Base-by-base conservation (phyloP, 2,329 filamentous ascomycete genomes). In the Didymella arachidicola region DNA sequence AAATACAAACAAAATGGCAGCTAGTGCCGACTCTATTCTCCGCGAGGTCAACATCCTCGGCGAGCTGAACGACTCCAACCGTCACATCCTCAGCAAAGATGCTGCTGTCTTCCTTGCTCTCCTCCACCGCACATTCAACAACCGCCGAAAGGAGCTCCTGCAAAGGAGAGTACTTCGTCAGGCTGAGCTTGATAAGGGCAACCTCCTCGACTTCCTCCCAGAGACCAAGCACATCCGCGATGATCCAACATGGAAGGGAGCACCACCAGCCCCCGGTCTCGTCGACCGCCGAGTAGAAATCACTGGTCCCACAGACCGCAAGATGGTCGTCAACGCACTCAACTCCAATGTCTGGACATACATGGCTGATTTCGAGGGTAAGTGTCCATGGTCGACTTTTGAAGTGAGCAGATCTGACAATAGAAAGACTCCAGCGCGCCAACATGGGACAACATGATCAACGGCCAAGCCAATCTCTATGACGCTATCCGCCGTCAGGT, bases 361-460 rank as follows among this genome's bases (percentile, higher is more conserved):
- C 75, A 99, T 99, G 95, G 95, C 95, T 46, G 95, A 99, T 80
- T 96, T 99, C 68, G 95, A 99, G 81, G 94, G 93, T 95, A 79
- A 72, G 85, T 34, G 38, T 22, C 26, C 11, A 47, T 4, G 19
- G 12, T 16, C 6, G 18, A 7, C 7, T n/a, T 10, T 26, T 22
- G 11, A 11, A 4, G n/a, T 16, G 7, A 8, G 10, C 7, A 18
- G 16, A 26, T 29, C 62, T 72, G 38, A 73, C 56, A 45, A 18
- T 7, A 1, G 11, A 16, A 71, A 97, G 93, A 98, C 79, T 97
- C 95, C 7, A 95, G 86, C 74, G 93, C 95, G 25, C 95, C 95
- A 25, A 97, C 95, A 42, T 99, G 95, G 95, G 93, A 97, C 68
- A 98, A 98, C 83, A 98, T 98, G 93, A 89, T 98, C 83, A 96